phyloP scores from a whole-genome alignment of 371 early-diverging fungal species.

The Mortierella sp. region DNA sequence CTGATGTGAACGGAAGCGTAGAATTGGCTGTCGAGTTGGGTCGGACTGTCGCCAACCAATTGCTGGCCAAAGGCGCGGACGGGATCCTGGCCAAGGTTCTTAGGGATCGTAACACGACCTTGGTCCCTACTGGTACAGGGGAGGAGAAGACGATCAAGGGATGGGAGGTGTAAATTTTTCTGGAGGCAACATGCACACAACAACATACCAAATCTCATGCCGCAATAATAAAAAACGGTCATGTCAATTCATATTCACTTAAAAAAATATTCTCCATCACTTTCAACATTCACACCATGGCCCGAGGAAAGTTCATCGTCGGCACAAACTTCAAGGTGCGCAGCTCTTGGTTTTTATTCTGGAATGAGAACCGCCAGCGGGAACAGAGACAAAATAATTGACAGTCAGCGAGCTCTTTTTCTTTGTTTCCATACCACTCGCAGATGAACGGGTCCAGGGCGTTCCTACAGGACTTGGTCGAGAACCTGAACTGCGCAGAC shows the following conservation, averaged over 20 bases:
- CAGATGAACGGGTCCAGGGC: slow-evolving; percentile 80
- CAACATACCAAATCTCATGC: neutral
- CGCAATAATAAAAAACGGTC: neutral
- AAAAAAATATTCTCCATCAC: neutral
- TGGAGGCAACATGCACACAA: neutral
- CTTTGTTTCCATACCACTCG: neutral
- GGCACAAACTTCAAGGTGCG: slow-evolving; percentile 61
- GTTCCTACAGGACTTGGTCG: slow-evolving; percentile 77
- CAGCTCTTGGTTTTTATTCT: neutral
- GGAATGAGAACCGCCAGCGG: neutral
- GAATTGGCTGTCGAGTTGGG: slow-evolving; percentile 57
- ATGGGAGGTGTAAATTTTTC: slow-evolving; percentile 41
- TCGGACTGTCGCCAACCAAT: slow-evolving; percentile 34
- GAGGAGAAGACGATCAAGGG: slow-evolving; percentile 51
- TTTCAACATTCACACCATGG: slow-evolving; percentile 48
- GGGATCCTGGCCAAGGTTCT: slow-evolving; percentile 56
- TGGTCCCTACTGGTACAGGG: slow-evolving; percentile 39
- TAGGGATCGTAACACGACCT: slow-evolving; percentile 35
- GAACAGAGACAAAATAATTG: neutral
- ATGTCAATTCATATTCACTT: neutral
- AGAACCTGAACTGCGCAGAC: slow-evolving; percentile 75
- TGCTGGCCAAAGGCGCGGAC: slow-evolving; percentile 57
- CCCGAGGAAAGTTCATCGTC: slow-evolving; percentile 71
- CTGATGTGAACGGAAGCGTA: slow-evolving; percentile 57
- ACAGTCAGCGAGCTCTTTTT: neutral